Evolutionary conservation across 2,329 filamentous ascomycete genomes (phyloP).

Genomic region (Tympanopsis confertula): DNA sequence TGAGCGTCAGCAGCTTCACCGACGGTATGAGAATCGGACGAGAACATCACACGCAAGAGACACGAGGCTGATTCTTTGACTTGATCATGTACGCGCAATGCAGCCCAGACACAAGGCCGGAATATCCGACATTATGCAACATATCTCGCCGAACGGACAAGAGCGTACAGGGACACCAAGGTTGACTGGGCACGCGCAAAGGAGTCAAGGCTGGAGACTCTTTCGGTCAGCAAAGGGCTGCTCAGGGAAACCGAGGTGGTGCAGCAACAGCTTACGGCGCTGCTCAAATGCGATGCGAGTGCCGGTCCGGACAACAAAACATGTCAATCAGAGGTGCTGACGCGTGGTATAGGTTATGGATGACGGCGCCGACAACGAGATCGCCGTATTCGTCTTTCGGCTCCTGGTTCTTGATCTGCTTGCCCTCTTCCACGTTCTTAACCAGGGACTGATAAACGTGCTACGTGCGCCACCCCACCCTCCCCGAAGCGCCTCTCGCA

Average conservation of each 20-base stretch:
- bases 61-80: not conserved
- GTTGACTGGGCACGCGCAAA: conserved; percentile 80
- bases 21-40: conserved; percentile 53
- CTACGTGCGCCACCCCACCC: conserved; percentile 48
- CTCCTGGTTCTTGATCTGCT: conserved; percentile 82
- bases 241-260: conserved; percentile 84
- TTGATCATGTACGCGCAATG: too few species aligned
- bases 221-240: conserved; percentile 83
- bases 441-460: conserved; percentile 94
- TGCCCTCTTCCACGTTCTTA: conserved; percentile 84
- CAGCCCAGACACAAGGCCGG: conserved; percentile 85
- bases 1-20: conserved; percentile 83
- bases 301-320: not conserved
- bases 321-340: conserved; percentile 8
- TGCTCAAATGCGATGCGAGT: conserved; percentile 82
- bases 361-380: conserved; percentile 87
- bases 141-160: conserved; percentile 73
- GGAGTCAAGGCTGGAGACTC: conserved; percentile 70
- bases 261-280: conserved; percentile 72
- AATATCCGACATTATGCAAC: conserved; percentile 88
- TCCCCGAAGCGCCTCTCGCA: not conserved
- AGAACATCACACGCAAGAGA: conserved; percentile 2
- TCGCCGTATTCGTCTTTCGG: conserved; percentile 85
- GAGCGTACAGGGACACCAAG: conserved; percentile 72
- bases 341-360: conserved; percentile 56